Conservation (phyloP, 345 rosid species). For the Reutealis trisperma region DNA sequence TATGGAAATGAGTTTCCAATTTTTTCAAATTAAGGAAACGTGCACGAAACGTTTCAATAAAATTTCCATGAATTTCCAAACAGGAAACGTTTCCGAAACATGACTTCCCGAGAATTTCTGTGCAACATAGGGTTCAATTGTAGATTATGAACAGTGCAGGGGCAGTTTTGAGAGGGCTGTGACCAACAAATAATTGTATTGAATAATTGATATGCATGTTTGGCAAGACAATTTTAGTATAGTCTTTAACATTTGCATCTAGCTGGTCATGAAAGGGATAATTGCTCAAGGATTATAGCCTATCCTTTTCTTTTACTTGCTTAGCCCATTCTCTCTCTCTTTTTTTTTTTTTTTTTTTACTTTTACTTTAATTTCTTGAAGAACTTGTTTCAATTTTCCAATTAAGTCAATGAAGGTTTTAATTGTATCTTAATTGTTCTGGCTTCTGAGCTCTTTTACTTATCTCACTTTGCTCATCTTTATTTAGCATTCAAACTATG, state of each 20-base stretch:
- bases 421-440: background rate
- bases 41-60: no score
- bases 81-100: no score
- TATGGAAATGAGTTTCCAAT: no score
- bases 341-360: no score
- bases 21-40: no score
- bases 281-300: background rate
- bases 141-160: background rate
- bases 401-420: background rate
- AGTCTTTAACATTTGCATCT: conserved; percentile 1
- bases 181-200: no score
- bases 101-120: no score
- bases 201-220: background rate
- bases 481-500: background rate
- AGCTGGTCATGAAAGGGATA: background rate
- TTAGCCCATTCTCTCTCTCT: no score
- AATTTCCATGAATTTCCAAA: no score
- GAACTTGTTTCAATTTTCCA: background rate
- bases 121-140: background rate
- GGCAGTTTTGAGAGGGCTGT: background rate
- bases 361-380: background rate
- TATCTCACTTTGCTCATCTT: conserved; percentile 3
- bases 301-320: no score
- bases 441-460: background rate
- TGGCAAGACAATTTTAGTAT: background rate